A percentile compares a stretch with the other conserved stretches of the same genome.
Conservation (phyloP, 768 basidiomycete species). For the Lentinula detonsa region DNA sequence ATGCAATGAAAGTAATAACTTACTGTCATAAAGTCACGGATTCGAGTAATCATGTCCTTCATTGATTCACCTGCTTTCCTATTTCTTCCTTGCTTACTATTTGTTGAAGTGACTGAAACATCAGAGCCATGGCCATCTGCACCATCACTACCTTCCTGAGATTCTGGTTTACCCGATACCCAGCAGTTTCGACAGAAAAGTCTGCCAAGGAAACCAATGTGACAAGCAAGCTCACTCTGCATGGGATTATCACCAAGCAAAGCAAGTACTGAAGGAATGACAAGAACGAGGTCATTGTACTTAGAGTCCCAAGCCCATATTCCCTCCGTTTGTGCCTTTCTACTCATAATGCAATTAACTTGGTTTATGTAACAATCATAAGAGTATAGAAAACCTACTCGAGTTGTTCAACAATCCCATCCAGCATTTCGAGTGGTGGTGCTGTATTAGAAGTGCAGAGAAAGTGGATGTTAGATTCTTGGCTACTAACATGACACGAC, state of each 20-base stretch:
- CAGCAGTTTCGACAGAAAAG: constrained; percentile 14
- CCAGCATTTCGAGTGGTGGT: constrained; percentile 25
- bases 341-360: not conserved
- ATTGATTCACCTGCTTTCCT: not conserved
- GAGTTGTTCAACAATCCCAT: constrained; percentile 15
- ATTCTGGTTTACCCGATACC: not conserved
- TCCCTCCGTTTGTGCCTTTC: constrained; percentile 3
- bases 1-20: not conserved
- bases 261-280: constrained; percentile 10
- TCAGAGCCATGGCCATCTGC: not conserved
- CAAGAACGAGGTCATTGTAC: constrained; percentile 8
- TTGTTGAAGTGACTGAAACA: not conserved
- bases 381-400: constrained; percentile 10
- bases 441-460: constrained; percentile 20
- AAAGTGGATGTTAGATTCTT: constrained; percentile 11
- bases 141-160: not conserved
- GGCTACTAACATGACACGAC: not conserved
- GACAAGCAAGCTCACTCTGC: constrained; percentile 7
- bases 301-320: constrained; percentile 11
- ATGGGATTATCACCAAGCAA: constrained; percentile 8
- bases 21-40: not conserved
- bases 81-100: not conserved
- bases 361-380: no score
- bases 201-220: not conserved
- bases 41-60: not conserved